Evolutionary conservation across 768 basidiomycete genomes (phyloP), one percentile per base, ranked within the genome.

Genomic region (Chalciporus chontae): DNA sequence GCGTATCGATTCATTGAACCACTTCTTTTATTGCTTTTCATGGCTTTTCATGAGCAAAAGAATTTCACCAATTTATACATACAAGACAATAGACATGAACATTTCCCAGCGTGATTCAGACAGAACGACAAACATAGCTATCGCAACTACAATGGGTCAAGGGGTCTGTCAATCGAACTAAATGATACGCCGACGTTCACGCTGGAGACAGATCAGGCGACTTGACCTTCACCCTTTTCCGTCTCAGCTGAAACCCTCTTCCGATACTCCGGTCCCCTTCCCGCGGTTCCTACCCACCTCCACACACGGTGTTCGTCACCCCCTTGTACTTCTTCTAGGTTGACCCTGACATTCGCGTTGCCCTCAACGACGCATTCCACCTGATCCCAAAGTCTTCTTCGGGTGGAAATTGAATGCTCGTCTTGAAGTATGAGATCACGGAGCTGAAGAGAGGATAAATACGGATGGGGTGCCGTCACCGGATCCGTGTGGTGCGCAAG

Each of bases 281-380:
- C 62, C 27, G 63, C 50, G 48, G 69, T 70, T n/a, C 92, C 92
- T 26, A 91, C 81, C 93, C 93, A 95, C 50, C 86, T 73, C 93
- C 93, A 95, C 48, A 92, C 92, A 56, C 90, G 80, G 69, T 84
- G 77, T 70, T 92, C 90, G 68, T 94, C 91, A 10, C 93, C 92
- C 56, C 86, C 86, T 52, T 75, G 76, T 41, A 89, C 79, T 67
- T 95, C 93, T 68, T 89, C 88, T 45, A 91, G 71, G 64, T 87
- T 88, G 26, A 82, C 84, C 53, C 90, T 80, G 38, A 96, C 89
- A 68, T 96, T 96, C 26, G 90, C 80, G 71, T 96, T 96, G 47
- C 84, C 81, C 69, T 94, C 93, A 4, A 96, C 92, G 43, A 93
- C 73, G 46, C 77, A 79, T 66, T 91, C 90, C 43, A 96, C 93